Conservation (phyloP, 228 moss, liverwort and hornwort species). For the Sphagnum magellanicum region DNA sequence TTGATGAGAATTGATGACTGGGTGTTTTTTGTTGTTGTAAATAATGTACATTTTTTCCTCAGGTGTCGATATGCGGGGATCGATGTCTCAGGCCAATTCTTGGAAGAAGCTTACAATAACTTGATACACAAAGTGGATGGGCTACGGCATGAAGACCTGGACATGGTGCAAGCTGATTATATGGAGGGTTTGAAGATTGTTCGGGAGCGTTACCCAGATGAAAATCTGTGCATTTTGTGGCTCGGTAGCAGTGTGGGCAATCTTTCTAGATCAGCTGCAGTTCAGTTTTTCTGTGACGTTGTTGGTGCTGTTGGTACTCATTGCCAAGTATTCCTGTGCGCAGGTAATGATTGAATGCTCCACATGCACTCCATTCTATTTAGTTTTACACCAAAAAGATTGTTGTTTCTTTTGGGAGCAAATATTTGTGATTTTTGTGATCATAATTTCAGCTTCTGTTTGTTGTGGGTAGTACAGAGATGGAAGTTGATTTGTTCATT, state of each 20-base stretch:
- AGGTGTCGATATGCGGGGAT: conserved; percentile 77
- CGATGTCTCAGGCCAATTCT: conserved; percentile 68
- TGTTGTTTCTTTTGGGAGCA: no score
- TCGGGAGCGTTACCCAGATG: conserved; percentile 48
- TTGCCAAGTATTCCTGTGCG: conserved; percentile 63
- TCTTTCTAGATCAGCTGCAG: conserved; percentile 26
- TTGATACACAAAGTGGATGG: conserved; percentile 46
- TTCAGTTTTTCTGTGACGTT: conserved; percentile 50
- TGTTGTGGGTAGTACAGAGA: no score
- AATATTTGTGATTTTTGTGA: no score
- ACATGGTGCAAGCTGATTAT: conserved; percentile 67
- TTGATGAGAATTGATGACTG: no score
- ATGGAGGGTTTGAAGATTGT: conserved; percentile 63
- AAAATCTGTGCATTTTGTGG: conserved; percentile 67
- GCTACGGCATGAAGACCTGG: conserved; percentile 31
- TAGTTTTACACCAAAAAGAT: no score
- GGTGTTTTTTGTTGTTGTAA: no score
- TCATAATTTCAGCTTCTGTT: no score
- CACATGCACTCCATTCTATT: no score
- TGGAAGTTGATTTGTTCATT: no score
- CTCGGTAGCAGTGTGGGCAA: conserved; percentile 81
- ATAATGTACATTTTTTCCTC: not conserved
- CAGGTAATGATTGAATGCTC: conserved; percentile 24
- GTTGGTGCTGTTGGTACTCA: conserved; percentile 38
- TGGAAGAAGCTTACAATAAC: conserved; percentile 64